Base-by-base conservation (phyloP, 1,284 basidiomycete genomes). In the Cryptococcus jaspeensis region DNA sequence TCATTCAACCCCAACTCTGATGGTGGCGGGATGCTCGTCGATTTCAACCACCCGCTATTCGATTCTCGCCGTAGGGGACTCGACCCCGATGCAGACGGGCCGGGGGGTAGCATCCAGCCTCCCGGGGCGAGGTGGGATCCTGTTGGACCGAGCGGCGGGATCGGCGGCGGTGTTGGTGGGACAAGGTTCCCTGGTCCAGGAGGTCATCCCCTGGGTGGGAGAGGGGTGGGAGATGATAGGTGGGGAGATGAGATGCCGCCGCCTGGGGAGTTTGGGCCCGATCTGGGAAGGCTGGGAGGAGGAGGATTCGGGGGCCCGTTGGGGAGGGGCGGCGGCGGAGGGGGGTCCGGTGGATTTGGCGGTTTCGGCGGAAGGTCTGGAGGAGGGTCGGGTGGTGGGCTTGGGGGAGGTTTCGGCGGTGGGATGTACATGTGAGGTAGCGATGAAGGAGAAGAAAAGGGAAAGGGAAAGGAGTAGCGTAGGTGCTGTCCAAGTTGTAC, bases 121-220 rank as follows among this genome's bases (percentile, higher is more conserved):
- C 81, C 80, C 0, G 81, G 81, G 0, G 78, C 81, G 13, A 63
- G 81, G 18, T 83, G 82, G 73, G 82, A 83, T 62, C 81, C 81
- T 0, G 76, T 83, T 7, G 80, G 79, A 16, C 80, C 81, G 12
- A 8, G 62, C 63, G 0, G 45, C 13, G 15, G 43, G 32, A n/a
- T n/a, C 37, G 42, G 32, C 15, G 39, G 37, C 4, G 46, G 46
- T 16, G 46, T 32, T 7, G 52, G 52, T 5, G 63, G 58, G 16
- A 46, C 46, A 16, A 52, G 58, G n/a, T 68, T 64, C 55, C 67
- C 61, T 9, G 58, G 69, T 35, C 55, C 64, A 8, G 70, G 70
- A 2, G 61, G 67, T 8, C 74, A 75, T 57, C 74, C 73, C 12
- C 55, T 74, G 12, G 65, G 68, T 9, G 20, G 71, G 72, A 8